Evolutionary conservation across 2,329 filamentous ascomycete genomes (phyloP).

Genomic region (Drechslerella stenobrocha): DNA sequence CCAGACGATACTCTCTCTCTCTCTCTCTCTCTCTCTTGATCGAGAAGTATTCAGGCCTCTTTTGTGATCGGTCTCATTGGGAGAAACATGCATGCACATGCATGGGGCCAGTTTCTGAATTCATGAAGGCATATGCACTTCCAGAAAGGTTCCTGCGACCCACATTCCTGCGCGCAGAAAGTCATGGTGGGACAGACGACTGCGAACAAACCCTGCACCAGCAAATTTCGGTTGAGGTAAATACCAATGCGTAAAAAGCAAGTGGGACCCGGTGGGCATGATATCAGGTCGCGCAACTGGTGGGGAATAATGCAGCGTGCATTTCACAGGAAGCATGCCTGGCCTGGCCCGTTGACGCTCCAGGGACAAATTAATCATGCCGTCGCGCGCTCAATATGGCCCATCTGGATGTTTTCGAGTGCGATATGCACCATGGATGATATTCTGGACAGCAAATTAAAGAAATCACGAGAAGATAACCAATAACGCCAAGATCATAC

Average conservation of each 20-base stretch:
- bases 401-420: neutral
- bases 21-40: neutral
- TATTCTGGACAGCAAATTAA: neutral
- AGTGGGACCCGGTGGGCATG: slow-evolving; percentile 5
- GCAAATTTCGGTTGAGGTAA: slow-evolving; percentile 50
- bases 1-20: no score
- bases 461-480: slow-evolving; percentile 10
- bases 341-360: slow-evolving; percentile 19
- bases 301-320: slow-evolving; percentile 28
- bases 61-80: slow-evolving; percentile 23
- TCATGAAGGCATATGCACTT: slow-evolving; percentile 27
- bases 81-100: slow-evolving; percentile 11
- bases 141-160: slow-evolving; percentile 47
- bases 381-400: slow-evolving; percentile 39
- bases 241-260: slow-evolving; percentile 46
- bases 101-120: slow-evolving; percentile 8
- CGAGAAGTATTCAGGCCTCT: slow-evolving; percentile 21
- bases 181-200: slow-evolving; percentile 9
- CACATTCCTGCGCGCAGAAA: slow-evolving; percentile 25
- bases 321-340: slow-evolving; percentile 21
- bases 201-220: slow-evolving; percentile 35
- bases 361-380: slow-evolving; percentile 20
- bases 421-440: neutral
- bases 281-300: slow-evolving; percentile 41
- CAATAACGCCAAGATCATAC: slow-evolving; percentile 10